Evolutionary conservation across 495 filamentous ascomycete genomes (phyloP).

Genomic region (Umbilicaria muhlenbergii): DNA sequence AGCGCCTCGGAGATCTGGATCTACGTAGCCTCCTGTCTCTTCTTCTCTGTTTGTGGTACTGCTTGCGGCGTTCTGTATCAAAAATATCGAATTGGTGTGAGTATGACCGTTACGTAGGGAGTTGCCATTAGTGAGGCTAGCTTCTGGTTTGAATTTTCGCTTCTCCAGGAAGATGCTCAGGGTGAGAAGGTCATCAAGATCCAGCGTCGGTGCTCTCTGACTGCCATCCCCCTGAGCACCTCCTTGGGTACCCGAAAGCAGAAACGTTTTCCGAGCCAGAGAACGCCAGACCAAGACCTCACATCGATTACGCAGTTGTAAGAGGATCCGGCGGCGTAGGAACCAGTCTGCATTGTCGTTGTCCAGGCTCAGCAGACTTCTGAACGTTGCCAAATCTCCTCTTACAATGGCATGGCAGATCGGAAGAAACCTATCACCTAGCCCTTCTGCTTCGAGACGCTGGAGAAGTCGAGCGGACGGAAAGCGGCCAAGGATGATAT

Average conservation of each 20-base stretch:
- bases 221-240: slow-evolving; percentile 17
- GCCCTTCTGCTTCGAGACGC: slow-evolving; percentile 53
- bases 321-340: slow-evolving; percentile 53
- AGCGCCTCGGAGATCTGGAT: slow-evolving; percentile 25
- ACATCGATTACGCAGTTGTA: slow-evolving; percentile 55
- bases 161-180: slow-evolving; percentile 25
- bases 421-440: slow-evolving; percentile 60
- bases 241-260: slow-evolving; percentile 39
- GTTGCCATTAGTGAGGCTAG: not conserved
- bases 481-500: slow-evolving; percentile 74
- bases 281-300: slow-evolving; percentile 76
- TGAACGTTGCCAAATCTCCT: slow-evolving; percentile 68
- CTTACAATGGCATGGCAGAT: slow-evolving; percentile 55
- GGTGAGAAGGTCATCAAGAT: slow-evolving; percentile 36
- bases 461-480: slow-evolving; percentile 49
- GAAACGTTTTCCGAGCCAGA: slow-evolving; percentile 61
- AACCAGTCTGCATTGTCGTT: slow-evolving; percentile 48
- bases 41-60: slow-evolving; percentile 1
- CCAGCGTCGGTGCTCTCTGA: slow-evolving; percentile 37
- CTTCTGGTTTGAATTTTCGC: slow-evolving; percentile 2
- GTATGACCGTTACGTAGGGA: not conserved
- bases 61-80: slow-evolving; percentile 4
- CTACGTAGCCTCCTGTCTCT: slow-evolving; percentile 16
- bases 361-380: slow-evolving; percentile 41
- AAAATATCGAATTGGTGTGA: slow-evolving; percentile 17